Base-by-base conservation (phyloP, 345 rosid species). In the Citropsis articulata region DNA sequence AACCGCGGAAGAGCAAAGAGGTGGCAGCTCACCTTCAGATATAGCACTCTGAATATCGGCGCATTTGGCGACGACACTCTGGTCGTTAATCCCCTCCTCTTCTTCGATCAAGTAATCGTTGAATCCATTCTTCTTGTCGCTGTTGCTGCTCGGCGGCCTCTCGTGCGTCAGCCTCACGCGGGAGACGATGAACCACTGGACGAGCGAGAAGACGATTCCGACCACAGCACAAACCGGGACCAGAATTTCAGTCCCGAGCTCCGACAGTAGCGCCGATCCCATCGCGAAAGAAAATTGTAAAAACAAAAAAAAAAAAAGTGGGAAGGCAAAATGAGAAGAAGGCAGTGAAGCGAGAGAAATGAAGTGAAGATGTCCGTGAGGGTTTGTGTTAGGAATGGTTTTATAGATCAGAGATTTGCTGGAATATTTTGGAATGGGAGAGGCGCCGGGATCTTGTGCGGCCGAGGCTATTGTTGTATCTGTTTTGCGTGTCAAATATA, bases 21-120 rank as follows among this genome's bases (percentile, higher is more conserved):
- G 10, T 12, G 73, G 56, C 14, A 24, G 18, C 42, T 83, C 66
- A 94, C 97, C 97, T 91, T 90, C 92, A 3, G 96, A 89, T 7
- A 94, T 94, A 68, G 97, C 98, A 55, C 28, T 90, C 73, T 94
- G 98, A 36, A 94, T 92, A 9, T 90, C 97, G 25, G 93, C 93
- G 72, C 97, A 92, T 83, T 87, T 92, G 68, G 81, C 77, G 1
- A 92, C 91, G 9, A 86, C 92, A 73, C 73, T 84, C 36, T 85
- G 87, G 53, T 94, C 96, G 61, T 89, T 84, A 71, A 92, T 62
- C 0, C 91, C 94, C 75, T 94, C 98, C 75, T 92, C 97, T 67
- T 94, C 96, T 80, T 91, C 98, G 30, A 94, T 91, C 76, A 94
- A 81, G 56, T 75, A 86, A 25, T 92, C 91, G 40, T 72, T 53